Base-by-base conservation (phyloP, 2,329 filamentous ascomycete genomes). In the Ceratocystis colombiana region DNA sequence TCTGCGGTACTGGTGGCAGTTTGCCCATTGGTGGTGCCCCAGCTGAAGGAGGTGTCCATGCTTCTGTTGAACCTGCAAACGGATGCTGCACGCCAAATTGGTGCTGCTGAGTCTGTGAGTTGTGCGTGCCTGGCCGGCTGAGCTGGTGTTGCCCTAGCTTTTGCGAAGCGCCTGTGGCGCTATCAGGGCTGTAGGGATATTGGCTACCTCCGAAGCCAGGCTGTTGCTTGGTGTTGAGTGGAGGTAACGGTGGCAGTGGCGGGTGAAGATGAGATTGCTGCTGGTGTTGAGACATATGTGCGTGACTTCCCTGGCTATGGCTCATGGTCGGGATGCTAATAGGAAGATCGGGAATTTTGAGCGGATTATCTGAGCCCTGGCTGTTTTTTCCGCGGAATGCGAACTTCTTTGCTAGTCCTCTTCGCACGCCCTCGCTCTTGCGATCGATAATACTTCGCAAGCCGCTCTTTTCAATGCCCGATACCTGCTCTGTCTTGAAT, bases 401-500 rank as follows among this genome's bases (percentile, higher is more conserved):
- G 69, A 84, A 83, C 0, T 79, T 80, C 67, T 82, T 82, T 12
- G 78, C 79, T 1, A 84, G 72, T 0, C 80, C 80, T 61, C 79
- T 79, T 46, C 82, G 75, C 22, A 84, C 78, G 28, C 76, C 77
- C n/a, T 82, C 80, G 70, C 81, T 84, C 70, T 77, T 81, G 73
- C 80, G 81, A 69, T 84, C 82, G 61, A 84, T 74, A 25, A 76
- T 77, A 57, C 74, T 79, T 59, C 82, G 76, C 62, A 84, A 74
- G 0, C 79, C 79, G 1, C 80, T 83, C 70, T 80, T 81, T 70
- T 83, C 81, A 62, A 84, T 82, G 5, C 78, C 79, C 1, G 79
- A 80, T 0, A 80, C 76, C 53, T 83, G 80, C 33, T 82, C 79
- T 0, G 78, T 77, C 71, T 76, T 77, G 69, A 80, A 72, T 8